phyloP scores from a whole-genome alignment of 768 basidiomycete genomes.

The Fibroporia radiculosa region DNA sequence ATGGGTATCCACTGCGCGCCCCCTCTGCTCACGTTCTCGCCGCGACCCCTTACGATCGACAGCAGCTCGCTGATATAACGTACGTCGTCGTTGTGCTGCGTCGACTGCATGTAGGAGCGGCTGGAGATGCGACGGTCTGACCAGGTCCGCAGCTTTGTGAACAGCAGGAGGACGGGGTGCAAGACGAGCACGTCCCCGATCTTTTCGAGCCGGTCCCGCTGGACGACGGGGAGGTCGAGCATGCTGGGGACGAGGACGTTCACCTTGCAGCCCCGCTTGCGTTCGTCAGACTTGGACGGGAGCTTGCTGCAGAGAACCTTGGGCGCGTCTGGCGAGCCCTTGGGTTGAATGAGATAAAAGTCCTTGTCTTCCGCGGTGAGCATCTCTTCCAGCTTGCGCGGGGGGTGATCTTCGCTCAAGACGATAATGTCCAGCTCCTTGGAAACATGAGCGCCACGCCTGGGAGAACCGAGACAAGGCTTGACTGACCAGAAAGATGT shows the following conservation, averaged over 20 bases:
- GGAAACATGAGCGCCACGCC: not conserved
- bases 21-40: not conserved
- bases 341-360: slow-evolving; percentile 32
- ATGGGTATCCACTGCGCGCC: slow-evolving; percentile 7
- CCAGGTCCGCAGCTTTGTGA: slow-evolving; percentile 26
- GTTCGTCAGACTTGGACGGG: not conserved
- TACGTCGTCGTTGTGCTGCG: slow-evolving; percentile 26
- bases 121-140: slow-evolving; percentile 20
- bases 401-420: slow-evolving; percentile 23
- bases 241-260: slow-evolving; percentile 22
- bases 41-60: slow-evolving; percentile 19
- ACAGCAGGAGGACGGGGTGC: slow-evolving; percentile 21
- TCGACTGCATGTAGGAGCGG: slow-evolving; percentile 25
- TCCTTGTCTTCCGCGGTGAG: slow-evolving; percentile 23
- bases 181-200: slow-evolving; percentile 18
- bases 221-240: slow-evolving; percentile 19
- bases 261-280: slow-evolving; percentile 17
- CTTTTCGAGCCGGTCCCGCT: slow-evolving; percentile 3
- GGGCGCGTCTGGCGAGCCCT: slow-evolving; percentile 31
- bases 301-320: slow-evolving; percentile 33
- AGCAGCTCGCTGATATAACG: slow-evolving; percentile 33
- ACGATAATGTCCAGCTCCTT: slow-evolving; percentile 44
- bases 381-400: slow-evolving; percentile 33
- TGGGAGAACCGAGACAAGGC: not conserved
- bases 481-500: slow-evolving; percentile 6